Percentiles rank a stretch among this genome's conserved stretches.
Conservation (phyloP, 257 asterid species). For the Rhazya stricta region DNA sequence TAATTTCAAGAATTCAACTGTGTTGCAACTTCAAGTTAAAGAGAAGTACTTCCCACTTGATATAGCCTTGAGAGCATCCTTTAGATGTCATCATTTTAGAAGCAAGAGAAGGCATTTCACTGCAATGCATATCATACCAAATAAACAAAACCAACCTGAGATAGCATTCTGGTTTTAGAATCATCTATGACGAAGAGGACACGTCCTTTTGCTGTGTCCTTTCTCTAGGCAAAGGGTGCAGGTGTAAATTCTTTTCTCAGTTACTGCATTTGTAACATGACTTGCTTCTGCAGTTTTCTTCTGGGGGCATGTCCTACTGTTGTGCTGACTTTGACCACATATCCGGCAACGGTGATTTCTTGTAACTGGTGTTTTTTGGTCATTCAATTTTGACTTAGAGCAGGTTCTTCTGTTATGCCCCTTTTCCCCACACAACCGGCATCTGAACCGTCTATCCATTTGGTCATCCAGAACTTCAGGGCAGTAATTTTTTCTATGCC, state of each 20-base stretch:
- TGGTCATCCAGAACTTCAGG: constrained; percentile 43
- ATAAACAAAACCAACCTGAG: not conserved
- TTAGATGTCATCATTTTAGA: not conserved
- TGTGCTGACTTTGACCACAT: constrained; percentile 71
- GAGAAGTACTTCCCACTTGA: not conserved
- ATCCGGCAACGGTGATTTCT: constrained; percentile 52
- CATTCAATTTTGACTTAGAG: constrained; percentile 38
- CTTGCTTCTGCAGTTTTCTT: constrained; percentile 23
- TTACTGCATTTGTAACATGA: constrained; percentile 9
- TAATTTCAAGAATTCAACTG: not conserved
- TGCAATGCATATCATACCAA: not conserved
- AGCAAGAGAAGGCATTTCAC: not conserved
- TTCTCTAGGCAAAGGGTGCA: constrained; percentile 45
- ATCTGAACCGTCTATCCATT: constrained; percentile 46
- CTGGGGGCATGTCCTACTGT: constrained; percentile 65
- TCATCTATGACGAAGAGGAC: constrained; percentile 33
- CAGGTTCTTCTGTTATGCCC: constrained; percentile 94
- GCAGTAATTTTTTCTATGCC: constrained; percentile 81
- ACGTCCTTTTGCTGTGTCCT: constrained; percentile 63
- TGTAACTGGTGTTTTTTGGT: constrained; percentile 19
- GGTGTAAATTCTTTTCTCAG: constrained; percentile 24
- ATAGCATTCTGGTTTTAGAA: constrained; percentile 2
- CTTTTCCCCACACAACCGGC: constrained; percentile 70
- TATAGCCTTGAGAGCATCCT: not conserved
- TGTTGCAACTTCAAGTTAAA: not conserved